phyloP scores from a whole-genome alignment of 257 asterid species.

The Thymus quinquecostatus region DNA sequence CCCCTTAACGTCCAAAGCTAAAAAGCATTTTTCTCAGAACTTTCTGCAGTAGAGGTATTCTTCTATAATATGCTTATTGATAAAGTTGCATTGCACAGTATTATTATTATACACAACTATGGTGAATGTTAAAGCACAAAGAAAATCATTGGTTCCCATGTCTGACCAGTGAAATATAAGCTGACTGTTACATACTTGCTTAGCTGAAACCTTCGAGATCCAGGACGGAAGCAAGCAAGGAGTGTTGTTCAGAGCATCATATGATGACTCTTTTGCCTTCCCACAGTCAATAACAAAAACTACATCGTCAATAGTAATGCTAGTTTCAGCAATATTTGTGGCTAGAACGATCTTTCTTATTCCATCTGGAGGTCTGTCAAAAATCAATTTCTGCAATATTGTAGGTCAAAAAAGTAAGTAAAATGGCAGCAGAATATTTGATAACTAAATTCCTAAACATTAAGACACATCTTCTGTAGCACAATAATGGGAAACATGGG shows the following conservation, averaged over 20 bases:
- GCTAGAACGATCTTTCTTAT: constrained; percentile 85
- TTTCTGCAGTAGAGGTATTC: neutral
- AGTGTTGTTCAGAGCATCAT: constrained; percentile 94
- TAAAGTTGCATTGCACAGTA: constrained; percentile 12
- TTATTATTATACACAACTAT: neutral
- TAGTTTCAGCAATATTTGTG: constrained; percentile 97
- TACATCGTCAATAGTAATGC: constrained; percentile 89
- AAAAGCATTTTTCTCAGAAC: neutral
- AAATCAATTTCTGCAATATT: constrained; percentile 73
- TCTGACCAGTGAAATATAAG: constrained; percentile 22
- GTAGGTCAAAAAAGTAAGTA: constrained; percentile 34
- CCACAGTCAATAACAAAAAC: constrained; percentile 93
- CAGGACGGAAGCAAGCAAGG: constrained; percentile 96
- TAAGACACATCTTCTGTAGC: no score
- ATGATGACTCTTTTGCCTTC: constrained; percentile 92
- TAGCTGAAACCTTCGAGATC: constrained; percentile 93
- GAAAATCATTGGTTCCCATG: constrained; percentile 6
- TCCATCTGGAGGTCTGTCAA: constrained; percentile 80
- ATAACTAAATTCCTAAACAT: neutral
- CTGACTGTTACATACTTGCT: constrained; percentile 59
- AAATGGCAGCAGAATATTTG: constrained; percentile 7
- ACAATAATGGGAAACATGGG: constrained; percentile 3
- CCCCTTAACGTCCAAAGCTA: constrained; percentile 23
- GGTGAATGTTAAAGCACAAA: constrained; percentile 23
- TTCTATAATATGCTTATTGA: neutral